Evolutionary conservation across 2,329 filamentous ascomycete species (phyloP).

Genomic region (Clonostachys rhizophaga): DNA sequence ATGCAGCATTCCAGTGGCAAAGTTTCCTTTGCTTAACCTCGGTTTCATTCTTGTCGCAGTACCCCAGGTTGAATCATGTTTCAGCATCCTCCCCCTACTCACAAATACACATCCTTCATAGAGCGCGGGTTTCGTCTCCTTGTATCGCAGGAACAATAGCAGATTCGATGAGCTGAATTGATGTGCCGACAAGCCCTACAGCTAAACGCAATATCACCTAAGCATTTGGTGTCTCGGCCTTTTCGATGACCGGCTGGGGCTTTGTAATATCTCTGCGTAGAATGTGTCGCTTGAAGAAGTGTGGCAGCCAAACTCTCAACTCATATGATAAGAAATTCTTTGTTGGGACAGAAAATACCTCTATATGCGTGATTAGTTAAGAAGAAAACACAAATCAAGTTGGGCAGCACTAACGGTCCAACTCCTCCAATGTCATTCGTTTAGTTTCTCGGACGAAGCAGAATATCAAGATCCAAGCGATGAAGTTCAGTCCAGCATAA

Average conservation of each 20-base stretch:
- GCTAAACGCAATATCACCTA: no score
- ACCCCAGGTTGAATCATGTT: no score
- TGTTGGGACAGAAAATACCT: constrained; percentile 23
- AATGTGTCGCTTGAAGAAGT: constrained; percentile 27
- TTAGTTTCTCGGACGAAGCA: constrained; percentile 42
- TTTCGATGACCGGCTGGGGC: constrained; percentile 20
- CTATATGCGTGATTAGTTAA: constrained; percentile 1
- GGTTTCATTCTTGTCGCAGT: no score
- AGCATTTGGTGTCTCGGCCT: no score
- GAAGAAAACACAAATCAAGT: not conserved
- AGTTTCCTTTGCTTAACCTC: no score
- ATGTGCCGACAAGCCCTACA: no score
- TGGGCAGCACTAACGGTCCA: constrained; percentile 12
- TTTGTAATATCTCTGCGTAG: constrained; percentile 20
- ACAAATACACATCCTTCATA: no score
- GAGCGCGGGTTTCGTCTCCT: no score
- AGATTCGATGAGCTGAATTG: no score
- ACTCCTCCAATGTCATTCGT: constrained; percentile 38
- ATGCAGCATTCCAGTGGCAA: no score
- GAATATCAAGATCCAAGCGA: constrained; percentile 40
- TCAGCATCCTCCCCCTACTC: no score
- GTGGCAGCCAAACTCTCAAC: constrained; percentile 21
- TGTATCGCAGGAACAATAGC: no score
- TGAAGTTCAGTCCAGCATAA: constrained; percentile 38
- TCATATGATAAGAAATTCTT: constrained; percentile 23